phyloP scores from a whole-genome alignment of 1,284 basidiomycete genomes.

The Apiotrichum domesticum region DNA sequence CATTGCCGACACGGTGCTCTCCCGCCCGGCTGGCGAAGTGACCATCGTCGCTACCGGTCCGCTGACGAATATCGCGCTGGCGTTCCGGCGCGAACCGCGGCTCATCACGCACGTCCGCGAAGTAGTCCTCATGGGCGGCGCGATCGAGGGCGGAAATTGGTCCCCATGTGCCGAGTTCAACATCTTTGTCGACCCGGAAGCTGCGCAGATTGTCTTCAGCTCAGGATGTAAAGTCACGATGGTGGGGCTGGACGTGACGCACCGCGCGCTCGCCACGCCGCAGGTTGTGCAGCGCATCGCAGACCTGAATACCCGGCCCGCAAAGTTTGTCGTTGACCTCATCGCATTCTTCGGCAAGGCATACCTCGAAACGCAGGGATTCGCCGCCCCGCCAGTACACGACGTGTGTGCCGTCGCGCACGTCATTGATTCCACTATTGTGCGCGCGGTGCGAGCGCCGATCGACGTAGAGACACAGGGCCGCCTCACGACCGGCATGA shows the following conservation, averaged over 20 bases:
- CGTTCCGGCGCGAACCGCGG: constrained; percentile 7
- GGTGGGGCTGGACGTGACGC: constrained; percentile 22
- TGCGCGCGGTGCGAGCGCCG: neutral
- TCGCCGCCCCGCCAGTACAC: constrained; percentile 17
- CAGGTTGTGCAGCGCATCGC: constrained; percentile 5
- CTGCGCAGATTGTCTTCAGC: constrained; percentile 13
- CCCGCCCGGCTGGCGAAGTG: constrained; percentile 7
- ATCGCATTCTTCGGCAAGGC: constrained; percentile 11
- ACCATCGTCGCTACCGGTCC: constrained; percentile 18
- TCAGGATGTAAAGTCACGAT: constrained; percentile 9
- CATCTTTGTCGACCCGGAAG: constrained; percentile 21
- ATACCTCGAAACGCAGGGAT: constrained; percentile 9
- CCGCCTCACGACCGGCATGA: constrained; percentile 13
- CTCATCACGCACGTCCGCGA: constrained; percentile 7
- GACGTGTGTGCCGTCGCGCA: constrained; percentile 16
- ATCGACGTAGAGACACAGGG: constrained; percentile 15
- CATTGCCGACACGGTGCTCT: constrained; percentile 13
- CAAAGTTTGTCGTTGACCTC: constrained; percentile 10
- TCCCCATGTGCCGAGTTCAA: constrained; percentile 19
- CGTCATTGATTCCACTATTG: constrained; percentile 11
- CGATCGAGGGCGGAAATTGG: constrained; percentile 14
- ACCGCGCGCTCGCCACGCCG: constrained; percentile 11
- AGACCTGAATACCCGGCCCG: constrained; percentile 7
- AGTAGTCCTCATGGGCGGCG: constrained; percentile 21
- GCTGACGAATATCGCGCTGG: constrained; percentile 20